phyloP scores from a whole-genome alignment of 2,329 filamentous ascomycete genomes.

The Ustulina deusta region DNA sequence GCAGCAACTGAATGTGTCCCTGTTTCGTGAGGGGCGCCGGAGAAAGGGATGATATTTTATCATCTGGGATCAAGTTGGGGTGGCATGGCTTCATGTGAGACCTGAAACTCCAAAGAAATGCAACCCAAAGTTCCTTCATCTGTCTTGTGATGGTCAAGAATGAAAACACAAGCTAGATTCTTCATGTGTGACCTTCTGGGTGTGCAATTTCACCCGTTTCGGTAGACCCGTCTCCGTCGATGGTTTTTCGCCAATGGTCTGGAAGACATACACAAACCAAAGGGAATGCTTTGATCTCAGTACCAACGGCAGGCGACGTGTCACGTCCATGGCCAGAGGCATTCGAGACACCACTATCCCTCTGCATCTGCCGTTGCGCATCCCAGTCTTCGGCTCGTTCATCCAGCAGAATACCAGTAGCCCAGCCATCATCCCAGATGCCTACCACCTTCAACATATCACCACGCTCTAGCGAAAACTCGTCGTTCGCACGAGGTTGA shows the following conservation, averaged over 20 bases:
- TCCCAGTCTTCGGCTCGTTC: conserved; percentile 93
- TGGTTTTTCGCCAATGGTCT: conserved; percentile 96
- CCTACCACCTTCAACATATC: conserved; percentile 99
- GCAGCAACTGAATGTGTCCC: not conserved
- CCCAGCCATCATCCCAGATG: conserved; percentile 99
- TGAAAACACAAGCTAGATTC: conserved; percentile 28
- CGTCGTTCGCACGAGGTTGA: conserved; percentile 90
- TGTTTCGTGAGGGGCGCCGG: not conserved
- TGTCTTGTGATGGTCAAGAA: conserved; percentile 40
- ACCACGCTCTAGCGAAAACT: conserved; percentile 91
- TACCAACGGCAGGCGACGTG: conserved; percentile 72
- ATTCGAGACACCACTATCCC: conserved; percentile 94
- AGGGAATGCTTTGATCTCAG: conserved; percentile 97
- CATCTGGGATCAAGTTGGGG: conserved; percentile 21
- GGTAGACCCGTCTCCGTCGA: conserved; percentile 85
- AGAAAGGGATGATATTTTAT: conserved; percentile 26
- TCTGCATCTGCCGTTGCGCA: conserved; percentile 77
- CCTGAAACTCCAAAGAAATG: conserved; percentile 57
- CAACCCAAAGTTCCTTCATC: conserved; percentile 45
- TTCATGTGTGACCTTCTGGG: conserved; percentile 46
- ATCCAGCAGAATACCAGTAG: conserved; percentile 86
- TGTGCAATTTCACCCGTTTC: conserved; percentile 66
- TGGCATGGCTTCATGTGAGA: conserved; percentile 33
- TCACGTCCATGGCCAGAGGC: conserved; percentile 72
- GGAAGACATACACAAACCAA: conserved; percentile 95